Conservation (phyloP, 495 filamentous ascomycete genomes). For the Lindgomyces ingoldianus region DNA sequence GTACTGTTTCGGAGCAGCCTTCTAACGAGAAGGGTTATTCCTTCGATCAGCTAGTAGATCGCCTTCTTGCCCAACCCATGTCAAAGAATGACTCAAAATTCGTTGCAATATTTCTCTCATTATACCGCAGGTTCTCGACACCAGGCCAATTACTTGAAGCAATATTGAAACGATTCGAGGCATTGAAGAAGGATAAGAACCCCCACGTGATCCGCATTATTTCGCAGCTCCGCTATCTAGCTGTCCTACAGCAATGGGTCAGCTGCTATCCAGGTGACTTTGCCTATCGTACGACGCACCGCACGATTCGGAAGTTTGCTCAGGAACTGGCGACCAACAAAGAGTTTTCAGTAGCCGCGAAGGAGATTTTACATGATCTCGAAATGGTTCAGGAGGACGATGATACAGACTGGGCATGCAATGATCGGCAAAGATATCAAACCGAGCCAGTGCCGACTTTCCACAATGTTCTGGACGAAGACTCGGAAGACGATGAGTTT, state of each 20-base stretch:
- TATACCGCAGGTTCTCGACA: constrained; percentile 93
- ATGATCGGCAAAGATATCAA: constrained; percentile 38
- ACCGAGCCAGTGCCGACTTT: constrained; percentile 19
- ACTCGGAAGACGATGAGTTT: constrained; percentile 36
- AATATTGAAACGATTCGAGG: constrained; percentile 72
- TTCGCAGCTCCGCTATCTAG: constrained; percentile 79
- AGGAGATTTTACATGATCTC: constrained; percentile 71
- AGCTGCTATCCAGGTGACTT: constrained; percentile 92
- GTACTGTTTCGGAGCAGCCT: constrained; percentile 24
- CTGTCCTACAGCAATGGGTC: constrained; percentile 85
- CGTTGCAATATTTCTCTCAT: constrained; percentile 77
- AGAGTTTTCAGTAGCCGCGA: constrained; percentile 76
- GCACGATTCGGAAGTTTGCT: constrained; percentile 71
- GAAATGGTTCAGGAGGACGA: constrained; percentile 55
- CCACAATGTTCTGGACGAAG: constrained; percentile 33
- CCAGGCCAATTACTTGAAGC: constrained; percentile 72
- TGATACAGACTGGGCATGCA: constrained; percentile 47
- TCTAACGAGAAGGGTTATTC: constrained; percentile 48
- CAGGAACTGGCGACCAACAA: constrained; percentile 64
- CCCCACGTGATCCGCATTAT: constrained; percentile 66
- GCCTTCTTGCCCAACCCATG: constrained; percentile 75
- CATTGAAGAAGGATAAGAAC: constrained; percentile 55
- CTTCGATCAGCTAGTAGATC: constrained; percentile 88
- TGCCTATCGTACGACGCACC: constrained; percentile 73
- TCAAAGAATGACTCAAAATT: constrained; percentile 87